Base-by-base conservation (phyloP, 1,284 basidiomycete species). In the Ceratobasidium sp. region DNA sequence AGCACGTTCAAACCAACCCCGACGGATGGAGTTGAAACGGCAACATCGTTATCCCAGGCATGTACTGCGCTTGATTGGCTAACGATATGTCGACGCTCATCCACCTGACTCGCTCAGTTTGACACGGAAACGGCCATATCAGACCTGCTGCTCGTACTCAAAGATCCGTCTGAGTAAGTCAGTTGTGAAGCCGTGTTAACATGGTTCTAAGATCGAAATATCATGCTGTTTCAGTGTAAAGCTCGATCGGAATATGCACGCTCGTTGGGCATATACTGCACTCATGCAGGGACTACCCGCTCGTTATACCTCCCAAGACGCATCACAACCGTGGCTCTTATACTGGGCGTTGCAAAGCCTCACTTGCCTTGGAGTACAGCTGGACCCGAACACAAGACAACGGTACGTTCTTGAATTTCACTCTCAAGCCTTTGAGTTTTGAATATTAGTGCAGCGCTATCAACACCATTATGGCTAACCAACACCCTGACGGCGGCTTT, bases 341-440 rank as follows among this genome's bases (percentile, higher is more conserved):
- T 97, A 92, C 81, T 98, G 96, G 96, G 90, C 89, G 0, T 79
- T 96, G 1, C 94, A 98, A 77, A 85, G 88, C 39, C 89, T 96
- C 74, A 89, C 91, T 76, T 79, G 89, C 1, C 80, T 97, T 36
- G 92, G 94, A 61, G 89, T 93, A 0, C 88, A 84, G 0, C 78
- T 97, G 48, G 95, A 96, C 83, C 86, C 87, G 1, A 83, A 81
- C 8, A 92, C 87, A 74, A 92, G 89, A 79, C 85, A 91, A 75
- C 84, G 88, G 92, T 94, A 76, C 74, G 86, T 79, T 61, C 55
- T 5, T 75, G 36, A 30, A 26, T 53, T 46, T n/a, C 36, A 12
- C 52, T n/a, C 36, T 26, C 16, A 48, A 3, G 26, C 36, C 28
- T 50, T 50, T 50, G 16, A 28, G 10, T 39, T 70, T 60, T 46